Base-by-base conservation (phyloP, 1,284 basidiomycete genomes). In the Apiotrichum porosum region DNA sequence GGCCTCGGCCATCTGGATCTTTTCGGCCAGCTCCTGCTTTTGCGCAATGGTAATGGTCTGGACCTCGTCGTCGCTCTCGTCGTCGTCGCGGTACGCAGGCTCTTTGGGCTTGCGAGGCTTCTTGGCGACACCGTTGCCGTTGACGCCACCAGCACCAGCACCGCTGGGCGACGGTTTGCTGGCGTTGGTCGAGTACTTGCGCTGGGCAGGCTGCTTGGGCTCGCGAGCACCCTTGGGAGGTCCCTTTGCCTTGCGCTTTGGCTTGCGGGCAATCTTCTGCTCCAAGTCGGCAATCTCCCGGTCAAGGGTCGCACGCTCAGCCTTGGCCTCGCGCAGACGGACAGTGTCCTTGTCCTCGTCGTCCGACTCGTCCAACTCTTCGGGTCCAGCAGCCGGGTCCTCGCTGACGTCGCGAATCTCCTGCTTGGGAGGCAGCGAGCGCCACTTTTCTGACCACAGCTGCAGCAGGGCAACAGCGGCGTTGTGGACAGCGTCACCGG, bases 11-110 rank as follows among this genome's bases (percentile, higher is more conserved):
- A 79, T 80, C 52, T 80, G 79, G 61, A 97, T 97, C 46, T 90
- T 88, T 70, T 93, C 88, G 61, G 90, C 93, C 48, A 97, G 77
- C 66, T 95, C 89, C 75, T 93, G 90, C 83, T 97, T 95, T 77
- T 95, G 91, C 61, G 90, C 86, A 67, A 93, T 88, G 34, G 87
- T 85, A 28, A 95, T 58, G 22, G 44, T 51, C 36, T 50, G 50
- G 14, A 58, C 38, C 46, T 63, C 63, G 22, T 57, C 63, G 5
- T 67, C 69, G 19, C 65, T 73, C 18, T 75, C 74, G n/a, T 74
- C 76, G 21, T 68, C 69, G 28, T 75, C 70, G 34, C 62, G 66
- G 55, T 71, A 71, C 22, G 63, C 43, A 19, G 39, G 33, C 46
- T 67, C 65, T 52, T 63, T 68, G 13, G 63, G 64, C 45, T 65